phyloP scores from a whole-genome alignment of 495 filamentous ascomycete genomes.

The Talaromyces trachyspermus region DNA sequence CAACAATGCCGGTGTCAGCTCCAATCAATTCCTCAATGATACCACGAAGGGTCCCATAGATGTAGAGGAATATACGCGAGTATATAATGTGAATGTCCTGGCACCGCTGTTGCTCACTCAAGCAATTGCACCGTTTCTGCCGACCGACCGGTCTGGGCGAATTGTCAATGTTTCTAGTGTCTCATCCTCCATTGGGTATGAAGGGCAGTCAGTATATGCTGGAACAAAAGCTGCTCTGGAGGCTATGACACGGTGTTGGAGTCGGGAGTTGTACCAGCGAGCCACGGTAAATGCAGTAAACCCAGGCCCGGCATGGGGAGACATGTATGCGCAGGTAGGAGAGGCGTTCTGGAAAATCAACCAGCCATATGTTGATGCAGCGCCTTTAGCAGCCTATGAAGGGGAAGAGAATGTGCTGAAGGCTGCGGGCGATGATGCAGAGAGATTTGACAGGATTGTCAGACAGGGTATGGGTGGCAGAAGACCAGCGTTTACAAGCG shows the following conservation, averaged over 20 bases:
- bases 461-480: constrained; percentile 51
- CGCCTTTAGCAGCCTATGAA: constrained; percentile 40
- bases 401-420: constrained; percentile 13
- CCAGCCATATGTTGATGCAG: constrained; percentile 44
- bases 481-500: constrained; percentile 52
- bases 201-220: constrained; percentile 59
- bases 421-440: constrained; percentile 42
- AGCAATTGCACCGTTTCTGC: constrained; percentile 56
- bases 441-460: constrained; percentile 45
- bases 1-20: constrained; percentile 65
- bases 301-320: constrained; percentile 67
- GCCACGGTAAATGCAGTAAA: constrained; percentile 73
- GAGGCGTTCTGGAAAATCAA: constrained; percentile 32
- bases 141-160: constrained; percentile 56
- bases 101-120: constrained; percentile 63
- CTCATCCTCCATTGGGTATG: constrained; percentile 51
- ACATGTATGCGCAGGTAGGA: constrained; percentile 45
- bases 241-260: constrained; percentile 73
- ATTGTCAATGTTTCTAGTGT: constrained; percentile 65
- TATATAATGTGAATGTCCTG: constrained; percentile 68
- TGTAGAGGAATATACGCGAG: constrained; percentile 49
- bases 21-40: constrained; percentile 47
- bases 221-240: constrained; percentile 75
- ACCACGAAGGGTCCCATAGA: constrained; percentile 30
- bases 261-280: constrained; percentile 59